Evolutionary conservation across 1,284 basidiomycete species (phyloP).

Genomic region (Sporisorium sorghi): DNA sequence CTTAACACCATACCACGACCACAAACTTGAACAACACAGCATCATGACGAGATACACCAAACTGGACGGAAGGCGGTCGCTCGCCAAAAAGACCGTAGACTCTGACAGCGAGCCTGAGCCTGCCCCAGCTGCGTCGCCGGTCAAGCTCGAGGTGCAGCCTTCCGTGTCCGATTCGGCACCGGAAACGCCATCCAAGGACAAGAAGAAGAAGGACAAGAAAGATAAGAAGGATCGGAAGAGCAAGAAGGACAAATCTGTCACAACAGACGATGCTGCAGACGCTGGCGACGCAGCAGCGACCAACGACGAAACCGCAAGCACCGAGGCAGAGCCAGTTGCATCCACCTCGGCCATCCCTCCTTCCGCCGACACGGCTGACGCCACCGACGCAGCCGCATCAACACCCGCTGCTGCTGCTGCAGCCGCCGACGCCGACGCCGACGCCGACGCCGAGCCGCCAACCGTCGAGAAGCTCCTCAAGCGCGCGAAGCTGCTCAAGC

Average conservation of each 20-base stretch:
- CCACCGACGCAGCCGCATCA: slow-evolving; percentile 1
- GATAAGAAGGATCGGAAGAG: slow-evolving; percentile 29
- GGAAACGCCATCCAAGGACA: slow-evolving; percentile 23
- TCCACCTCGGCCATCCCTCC: slow-evolving; percentile 27
- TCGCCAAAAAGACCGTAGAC: slow-evolving; percentile 44
- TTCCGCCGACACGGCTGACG: not conserved
- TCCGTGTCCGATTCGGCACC: not conserved
- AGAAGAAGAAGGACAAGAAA: slow-evolving; percentile 35
- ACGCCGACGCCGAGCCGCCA: slow-evolving; percentile 28
- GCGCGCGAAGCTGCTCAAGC: slow-evolving; percentile 64
- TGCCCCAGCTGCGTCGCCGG: slow-evolving; percentile 15
- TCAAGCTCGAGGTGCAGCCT: slow-evolving; percentile 14
- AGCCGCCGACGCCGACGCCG: too few species aligned
- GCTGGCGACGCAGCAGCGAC: not conserved
- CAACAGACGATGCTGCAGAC: not conserved
- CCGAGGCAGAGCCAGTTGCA: slow-evolving; percentile 31
- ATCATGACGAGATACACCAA: slow-evolving; percentile 63
- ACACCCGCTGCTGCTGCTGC: not conserved
- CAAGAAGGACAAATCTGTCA: slow-evolving; percentile 16
- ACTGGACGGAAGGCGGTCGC: slow-evolving; percentile 50
- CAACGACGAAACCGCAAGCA: slow-evolving; percentile 5
- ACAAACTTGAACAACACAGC: not conserved
- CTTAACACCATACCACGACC: not conserved
- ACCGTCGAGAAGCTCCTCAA: slow-evolving; percentile 58
- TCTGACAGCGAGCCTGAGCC: slow-evolving; percentile 38